These are phyloP conservation scores for Leptomonas seymouri DNA, from an alignment of 208 protist species.

Conservation along the genomic window DNA sequence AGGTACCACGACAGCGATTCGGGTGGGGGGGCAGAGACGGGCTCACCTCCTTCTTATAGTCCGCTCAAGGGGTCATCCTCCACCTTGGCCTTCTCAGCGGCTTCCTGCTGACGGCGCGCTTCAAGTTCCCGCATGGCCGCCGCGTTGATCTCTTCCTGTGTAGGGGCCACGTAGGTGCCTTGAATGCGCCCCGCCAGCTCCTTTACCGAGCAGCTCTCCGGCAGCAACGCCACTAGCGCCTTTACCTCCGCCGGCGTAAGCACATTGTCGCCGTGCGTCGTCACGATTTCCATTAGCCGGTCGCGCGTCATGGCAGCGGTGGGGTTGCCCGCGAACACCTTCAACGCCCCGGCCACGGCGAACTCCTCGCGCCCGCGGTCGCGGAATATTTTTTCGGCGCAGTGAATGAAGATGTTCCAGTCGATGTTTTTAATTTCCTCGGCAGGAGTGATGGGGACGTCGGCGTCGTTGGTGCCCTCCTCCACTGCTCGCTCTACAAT, in stretches of 20 bases:
- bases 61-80: slow-evolving; percentile 50
- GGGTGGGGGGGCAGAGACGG: not conserved
- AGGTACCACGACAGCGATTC: not conserved
- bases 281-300: slow-evolving; percentile 66
- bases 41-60: slow-evolving; percentile 17
- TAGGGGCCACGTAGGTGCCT: slow-evolving; percentile 81
- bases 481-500: slow-evolving; percentile 40
- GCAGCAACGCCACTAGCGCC: slow-evolving; percentile 49
- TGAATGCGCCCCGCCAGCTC: slow-evolving; percentile 85
- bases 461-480: slow-evolving; percentile 14
- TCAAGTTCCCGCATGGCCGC: slow-evolving; percentile 49
- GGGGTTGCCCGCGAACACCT: slow-evolving; percentile 39
- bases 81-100: slow-evolving; percentile 37
- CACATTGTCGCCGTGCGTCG: slow-evolving; percentile 81
- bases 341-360: slow-evolving; percentile 62
- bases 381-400: slow-evolving; percentile 81
- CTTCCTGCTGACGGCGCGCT: slow-evolving; percentile 47
- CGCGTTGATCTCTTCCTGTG: slow-evolving; percentile 72
- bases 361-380: slow-evolving; percentile 72
- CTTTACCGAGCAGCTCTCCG: slow-evolving; percentile 52
- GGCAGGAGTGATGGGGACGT: slow-evolving; percentile 45
- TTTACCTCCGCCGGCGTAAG: slow-evolving; percentile 81
- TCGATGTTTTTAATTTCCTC: slow-evolving; percentile 94
- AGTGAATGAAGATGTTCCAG: slow-evolving; percentile 93
- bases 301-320: slow-evolving; percentile 46